A percentile compares a stretch with the other conserved stretches of the same genome.
These are phyloP conservation scores for Tritrichomonas musculus DNA, from an alignment of 208 protist genomes.

Conservation along the genomic window DNA sequence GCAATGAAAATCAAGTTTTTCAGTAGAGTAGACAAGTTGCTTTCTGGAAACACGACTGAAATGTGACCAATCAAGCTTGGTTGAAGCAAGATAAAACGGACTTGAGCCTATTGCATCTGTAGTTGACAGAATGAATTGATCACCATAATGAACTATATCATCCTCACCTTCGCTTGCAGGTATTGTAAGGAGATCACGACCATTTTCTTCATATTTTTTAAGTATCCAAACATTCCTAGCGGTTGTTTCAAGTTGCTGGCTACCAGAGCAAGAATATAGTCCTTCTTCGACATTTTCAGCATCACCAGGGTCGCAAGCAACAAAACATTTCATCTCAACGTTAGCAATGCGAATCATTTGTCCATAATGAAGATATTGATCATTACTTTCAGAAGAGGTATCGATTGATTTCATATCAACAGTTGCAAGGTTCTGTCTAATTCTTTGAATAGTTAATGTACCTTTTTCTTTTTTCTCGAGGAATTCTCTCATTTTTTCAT, in stretches of 20 bases:
- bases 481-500: conserved; percentile 30
- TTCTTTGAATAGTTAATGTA: conserved; percentile 8
- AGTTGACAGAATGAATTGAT: neutral
- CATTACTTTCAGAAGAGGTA: neutral
- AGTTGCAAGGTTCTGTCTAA: neutral
- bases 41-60: neutral
- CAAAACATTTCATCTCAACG: neutral
- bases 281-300: neutral
- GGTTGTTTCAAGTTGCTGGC: neutral
- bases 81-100: neutral
- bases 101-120: neutral
- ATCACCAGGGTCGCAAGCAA: neutral
- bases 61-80: neutral
- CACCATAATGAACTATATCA: neutral
- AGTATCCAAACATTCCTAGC: conserved; percentile 22
- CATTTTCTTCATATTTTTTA: neutral
- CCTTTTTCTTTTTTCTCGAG: neutral
- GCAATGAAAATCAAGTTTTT: neutral
- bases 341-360: neutral
- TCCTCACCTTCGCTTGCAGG: neutral
- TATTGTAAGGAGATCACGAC: neutral
- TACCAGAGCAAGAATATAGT: neutral
- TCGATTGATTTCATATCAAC: neutral
- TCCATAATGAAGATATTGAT: neutral
- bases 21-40: conserved; percentile 7